These are phyloP conservation scores for Ascochyta pisi DNA, from an alignment of 2,329 filamentous ascomycete genomes.

Conservation along the genomic window DNA sequence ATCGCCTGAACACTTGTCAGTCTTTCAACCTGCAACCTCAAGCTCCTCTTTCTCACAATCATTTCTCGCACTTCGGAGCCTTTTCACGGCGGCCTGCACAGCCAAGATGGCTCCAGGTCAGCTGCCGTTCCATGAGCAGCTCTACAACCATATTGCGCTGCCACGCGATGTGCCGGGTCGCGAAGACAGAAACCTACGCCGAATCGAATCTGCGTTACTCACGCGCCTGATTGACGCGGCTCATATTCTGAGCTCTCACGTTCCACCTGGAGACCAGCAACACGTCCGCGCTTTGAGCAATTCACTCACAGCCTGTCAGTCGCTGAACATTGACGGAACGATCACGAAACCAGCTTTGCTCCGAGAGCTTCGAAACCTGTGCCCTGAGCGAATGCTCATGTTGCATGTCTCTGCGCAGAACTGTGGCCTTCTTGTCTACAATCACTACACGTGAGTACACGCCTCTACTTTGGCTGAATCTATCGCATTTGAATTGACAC, in stretches of 20 bases:
- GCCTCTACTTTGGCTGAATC: constrained; percentile 1
- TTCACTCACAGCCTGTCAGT: constrained; percentile 23
- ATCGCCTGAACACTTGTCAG: background rate
- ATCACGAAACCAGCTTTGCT: constrained; percentile 32
- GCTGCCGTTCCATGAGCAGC: constrained; percentile 26
- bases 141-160: constrained; percentile 49
- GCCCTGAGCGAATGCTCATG: constrained; percentile 45
- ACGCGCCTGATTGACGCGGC: constrained; percentile 38
- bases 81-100: background rate
- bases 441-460: constrained; percentile 40
- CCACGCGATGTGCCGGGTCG: constrained; percentile 49
- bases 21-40: background rate
- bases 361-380: constrained; percentile 26
- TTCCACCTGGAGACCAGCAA: constrained; percentile 13
- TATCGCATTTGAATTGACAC: constrained; percentile 2
- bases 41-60: background rate
- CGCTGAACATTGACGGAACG: constrained; percentile 32
- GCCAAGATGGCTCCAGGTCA: constrained; percentile 26
- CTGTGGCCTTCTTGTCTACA: constrained; percentile 54
- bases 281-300: constrained; percentile 24
- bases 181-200: constrained; percentile 38
- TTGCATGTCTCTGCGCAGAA: constrained; percentile 59
- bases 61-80: background rate
- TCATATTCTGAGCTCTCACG: constrained; percentile 22
- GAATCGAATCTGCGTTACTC: constrained; percentile 39